Percentiles rank a stretch among this genome's conserved stretches.
Conservation (phyloP, 1,284 basidiomycete genomes). For the Marasmius oreades region DNA sequence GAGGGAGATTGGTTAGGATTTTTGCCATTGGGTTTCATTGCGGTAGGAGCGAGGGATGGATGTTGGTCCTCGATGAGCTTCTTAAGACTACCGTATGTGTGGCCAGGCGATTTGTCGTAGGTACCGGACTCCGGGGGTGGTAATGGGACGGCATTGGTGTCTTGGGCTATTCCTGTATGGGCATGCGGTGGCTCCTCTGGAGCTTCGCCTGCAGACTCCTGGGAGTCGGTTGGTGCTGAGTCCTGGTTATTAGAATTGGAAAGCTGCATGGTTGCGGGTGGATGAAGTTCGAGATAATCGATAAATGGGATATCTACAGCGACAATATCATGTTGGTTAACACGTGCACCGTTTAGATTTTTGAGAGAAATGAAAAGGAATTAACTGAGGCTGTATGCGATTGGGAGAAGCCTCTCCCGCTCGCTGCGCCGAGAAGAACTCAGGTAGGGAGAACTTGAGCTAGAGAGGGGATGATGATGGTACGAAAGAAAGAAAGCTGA, state of each 20-base stretch:
- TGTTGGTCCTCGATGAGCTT: slow-evolving; percentile 32
- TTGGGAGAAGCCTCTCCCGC: slow-evolving; percentile 10
- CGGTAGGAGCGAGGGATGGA: slow-evolving; percentile 24
- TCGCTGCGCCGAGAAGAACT: not conserved
- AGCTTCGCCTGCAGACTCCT: slow-evolving; percentile 53
- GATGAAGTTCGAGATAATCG: slow-evolving; percentile 11
- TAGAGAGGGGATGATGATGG: not conserved
- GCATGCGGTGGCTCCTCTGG: slow-evolving; percentile 53
- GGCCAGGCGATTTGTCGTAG: slow-evolving; percentile 54
- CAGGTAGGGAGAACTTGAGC: not conserved
- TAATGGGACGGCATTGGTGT: slow-evolving; percentile 38
- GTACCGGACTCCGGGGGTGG: slow-evolving; percentile 51
- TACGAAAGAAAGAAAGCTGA: not conserved
- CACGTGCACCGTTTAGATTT: slow-evolving; percentile 9
- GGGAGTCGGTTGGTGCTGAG: slow-evolving; percentile 40
- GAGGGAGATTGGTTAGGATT: not conserved
- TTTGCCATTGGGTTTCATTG: not conserved
- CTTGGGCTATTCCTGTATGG: slow-evolving; percentile 19
- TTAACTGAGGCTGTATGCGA: slow-evolving; percentile 13
- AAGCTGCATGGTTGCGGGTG: slow-evolving; percentile 16
- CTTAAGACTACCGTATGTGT: slow-evolving; percentile 45
- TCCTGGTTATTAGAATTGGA: slow-evolving; percentile 38
- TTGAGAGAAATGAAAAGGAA: slow-evolving; percentile 9
- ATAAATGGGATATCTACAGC: slow-evolving; percentile 15
- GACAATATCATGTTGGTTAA: slow-evolving; percentile 15